Base-by-base conservation (phyloP, 1,139 yeast species). In the Candida tropicalis region DNA sequence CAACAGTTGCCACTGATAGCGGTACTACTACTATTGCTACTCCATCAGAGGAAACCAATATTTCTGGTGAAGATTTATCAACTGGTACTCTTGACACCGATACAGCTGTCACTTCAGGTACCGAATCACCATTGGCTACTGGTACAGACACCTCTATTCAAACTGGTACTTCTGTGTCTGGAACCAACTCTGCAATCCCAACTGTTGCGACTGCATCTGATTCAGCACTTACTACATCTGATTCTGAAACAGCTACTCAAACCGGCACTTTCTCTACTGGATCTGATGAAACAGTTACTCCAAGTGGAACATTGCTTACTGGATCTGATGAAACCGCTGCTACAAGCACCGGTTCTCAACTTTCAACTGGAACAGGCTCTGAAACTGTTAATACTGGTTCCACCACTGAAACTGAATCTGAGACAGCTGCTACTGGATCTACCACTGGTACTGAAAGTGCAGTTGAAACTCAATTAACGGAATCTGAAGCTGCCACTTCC, bases 401-500 rank as follows among this genome's bases (percentile, higher is more conserved):
- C 4, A 25, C 42, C 18, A 25, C 29, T 35, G 33, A 25, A 11
- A 16, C 29, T 24, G 25, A 27, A 32, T 5, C 44, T 11, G 40
- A 12, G 11, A 22, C 42, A 32, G 17, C 41, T 25, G 32, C 41
- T 40, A 22, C 42, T 26, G 36, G 12, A 5, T 13, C 43, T 24
- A 20, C 40, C 11, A 23, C 33, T 23, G 32, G 26, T 20, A 26
- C 28, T n/a, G 40, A 37, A 33, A 33, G 36, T 33, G 26, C 26
- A 4, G 17, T 22, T 33, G 18, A 8, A 12, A 22, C 26, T 23
- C 27, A n/a, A 13, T 12, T 13, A 22, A 33, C 36, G 7, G 36
- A 8, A 20, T 22, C 44, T 3, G 38, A 24, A 12, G 35, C 41
- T 26, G 33, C 47, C 23, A 46, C 26, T 23, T 17, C 39, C 26